phyloP scores from a whole-genome alignment of 2,329 filamentous ascomycete genomes.

The Trichoderma polysporum region DNA sequence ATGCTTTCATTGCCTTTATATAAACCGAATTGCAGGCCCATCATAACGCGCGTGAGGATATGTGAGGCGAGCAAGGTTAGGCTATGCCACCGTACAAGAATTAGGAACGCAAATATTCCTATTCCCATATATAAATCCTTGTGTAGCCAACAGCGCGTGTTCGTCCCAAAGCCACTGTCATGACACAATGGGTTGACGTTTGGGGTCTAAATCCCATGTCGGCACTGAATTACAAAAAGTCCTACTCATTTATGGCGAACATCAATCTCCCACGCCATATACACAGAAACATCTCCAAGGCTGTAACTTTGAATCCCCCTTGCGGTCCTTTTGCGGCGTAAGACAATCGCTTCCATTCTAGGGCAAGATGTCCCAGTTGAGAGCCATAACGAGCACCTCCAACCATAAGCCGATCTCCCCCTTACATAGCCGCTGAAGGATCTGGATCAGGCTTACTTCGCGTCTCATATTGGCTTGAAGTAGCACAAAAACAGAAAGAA shows the following conservation, averaged over 20 bases:
- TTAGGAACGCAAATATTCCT: neutral
- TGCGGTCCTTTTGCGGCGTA: neutral
- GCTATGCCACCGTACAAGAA: neutral
- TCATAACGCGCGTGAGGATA: neutral
- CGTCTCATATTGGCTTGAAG: neutral
- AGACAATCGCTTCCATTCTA: neutral
- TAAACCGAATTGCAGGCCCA: neutral
- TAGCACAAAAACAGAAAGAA: neutral
- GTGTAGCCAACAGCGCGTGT: neutral
- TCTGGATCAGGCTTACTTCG: neutral
- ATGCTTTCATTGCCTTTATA: neutral
- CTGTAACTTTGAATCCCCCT: neutral
- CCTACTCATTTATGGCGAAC: neutral
- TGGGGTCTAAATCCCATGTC: neutral
- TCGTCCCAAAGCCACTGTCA: neutral
- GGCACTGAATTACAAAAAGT: neutral
- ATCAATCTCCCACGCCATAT: neutral
- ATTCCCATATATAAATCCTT: neutral
- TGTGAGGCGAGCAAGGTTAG: neutral
- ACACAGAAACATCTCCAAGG: neutral
- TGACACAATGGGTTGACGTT: neutral
- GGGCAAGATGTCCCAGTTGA: neutral
- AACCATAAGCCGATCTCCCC: neutral
- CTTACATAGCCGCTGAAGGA: neutral
- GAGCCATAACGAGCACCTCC: neutral